Conservation (phyloP, 2,329 filamentous ascomycete genomes). For the Diplodia sapinea region DNA sequence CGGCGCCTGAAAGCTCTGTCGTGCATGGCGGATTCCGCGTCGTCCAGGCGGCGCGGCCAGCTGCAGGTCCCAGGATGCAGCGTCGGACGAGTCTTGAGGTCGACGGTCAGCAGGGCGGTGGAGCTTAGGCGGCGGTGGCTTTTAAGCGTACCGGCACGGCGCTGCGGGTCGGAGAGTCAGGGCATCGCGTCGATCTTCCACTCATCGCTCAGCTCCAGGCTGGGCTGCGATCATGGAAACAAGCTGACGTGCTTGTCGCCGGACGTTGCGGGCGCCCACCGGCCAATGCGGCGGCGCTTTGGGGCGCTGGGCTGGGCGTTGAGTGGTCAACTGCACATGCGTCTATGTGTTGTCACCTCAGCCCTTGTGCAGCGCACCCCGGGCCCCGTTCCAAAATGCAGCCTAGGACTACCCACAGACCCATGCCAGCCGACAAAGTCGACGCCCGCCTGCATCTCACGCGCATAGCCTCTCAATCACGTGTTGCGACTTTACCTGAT, state of each 20-base stretch:
- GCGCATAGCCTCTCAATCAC: conserved; percentile 23
- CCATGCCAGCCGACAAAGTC: conserved; percentile 3
- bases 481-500: conserved; percentile 18
- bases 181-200: conserved; percentile 22
- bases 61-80: conserved; percentile 20
- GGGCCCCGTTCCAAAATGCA: neutral
- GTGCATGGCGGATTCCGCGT: conserved; percentile 10
- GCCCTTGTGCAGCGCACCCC: conserved; percentile 8
- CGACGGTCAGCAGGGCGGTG: conserved; percentile 8
- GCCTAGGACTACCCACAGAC: neutral
- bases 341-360: conserved; percentile 20
- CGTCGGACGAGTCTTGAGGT: neutral
- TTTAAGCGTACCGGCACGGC: conserved; percentile 25
- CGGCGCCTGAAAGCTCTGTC: conserved; percentile 9
- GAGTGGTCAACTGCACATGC: conserved; percentile 14
- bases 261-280: conserved; percentile 2
- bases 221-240: conserved; percentile 26
- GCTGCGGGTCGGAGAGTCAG: conserved; percentile 27
- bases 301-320: neutral
- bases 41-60: conserved; percentile 10
- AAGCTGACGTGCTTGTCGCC: conserved; percentile 12
- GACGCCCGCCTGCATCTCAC: neutral
- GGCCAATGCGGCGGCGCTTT: conserved; percentile 23
- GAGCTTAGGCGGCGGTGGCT: conserved; percentile 1
- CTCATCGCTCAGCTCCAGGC: conserved; percentile 10